Base-by-base conservation (phyloP, 495 filamentous ascomycete species). In the Glarea lozoyensis region DNA sequence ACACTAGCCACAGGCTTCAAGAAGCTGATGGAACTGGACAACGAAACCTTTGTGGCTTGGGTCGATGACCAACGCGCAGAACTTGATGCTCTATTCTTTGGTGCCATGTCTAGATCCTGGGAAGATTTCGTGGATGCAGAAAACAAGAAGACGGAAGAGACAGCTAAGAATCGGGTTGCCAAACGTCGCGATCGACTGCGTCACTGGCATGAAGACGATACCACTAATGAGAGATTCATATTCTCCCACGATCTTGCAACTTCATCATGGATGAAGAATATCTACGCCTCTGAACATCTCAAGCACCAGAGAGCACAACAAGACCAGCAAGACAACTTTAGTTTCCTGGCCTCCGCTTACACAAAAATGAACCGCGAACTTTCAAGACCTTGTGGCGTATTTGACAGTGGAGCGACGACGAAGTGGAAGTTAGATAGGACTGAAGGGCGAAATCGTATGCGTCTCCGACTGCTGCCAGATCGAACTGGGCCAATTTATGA, bases 401-500 rank as follows among this genome's bases (percentile, higher is more conserved):
- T 94, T 29, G 78, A 83, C 35, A 73, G 82, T 35, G 63, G 69
- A 0, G 68, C 70, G 13, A 59, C 73, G 11, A 69, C 67, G 2
- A 94, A 84, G 58, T 97, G 87, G 87, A 86, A 83, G 55, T 75
- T 98, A 6, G 92, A 98, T 57, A 78, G 92, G 54, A 97, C 89
- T 0, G 92, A 98, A 66, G 93, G 90, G 27, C 77, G 89, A 12
- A 94, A 95, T 58, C 84, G 93, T 25, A 96, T 96, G 88, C 76
- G 93, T 30, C 67, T 93, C 39, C 78, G 92, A 4, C 75, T 94
- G 36, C 72, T 93, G 17, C 85, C 85, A 4, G 86, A 93, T 54
- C 74, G 75, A 33, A 38, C 40, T 17, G 42, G 43, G 4, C 73
- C 75, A 12, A 65, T 67, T 10, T 77, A 81, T 30, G 78, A 87